Evolutionary conservation across 352 stramenopile species (phyloP).

Genomic region (Globisporangium yorkense): DNA sequence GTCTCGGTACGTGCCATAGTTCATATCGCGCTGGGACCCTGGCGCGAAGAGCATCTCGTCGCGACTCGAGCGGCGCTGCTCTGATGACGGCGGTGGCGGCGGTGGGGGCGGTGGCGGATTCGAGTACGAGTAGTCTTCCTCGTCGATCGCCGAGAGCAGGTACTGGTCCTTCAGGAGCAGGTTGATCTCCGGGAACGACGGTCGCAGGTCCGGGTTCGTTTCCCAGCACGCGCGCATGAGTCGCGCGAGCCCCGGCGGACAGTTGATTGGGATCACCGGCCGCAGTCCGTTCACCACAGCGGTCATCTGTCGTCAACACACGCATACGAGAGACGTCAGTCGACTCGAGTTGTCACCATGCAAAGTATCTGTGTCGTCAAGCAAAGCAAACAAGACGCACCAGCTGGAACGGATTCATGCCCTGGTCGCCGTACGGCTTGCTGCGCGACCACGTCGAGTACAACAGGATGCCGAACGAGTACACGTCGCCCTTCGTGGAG

Average conservation of each 20-base stretch:
- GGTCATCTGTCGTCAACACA: constrained; percentile 51
- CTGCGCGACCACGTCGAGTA: constrained; percentile 86
- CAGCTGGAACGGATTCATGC: constrained; percentile 87
- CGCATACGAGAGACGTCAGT: constrained; percentile 2
- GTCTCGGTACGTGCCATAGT: constrained; percentile 23
- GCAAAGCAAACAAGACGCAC: constrained; percentile 24
- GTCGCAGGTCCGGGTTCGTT: constrained; percentile 55
- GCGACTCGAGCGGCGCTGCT: constrained; percentile 23
- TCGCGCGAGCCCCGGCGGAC: constrained; percentile 59
- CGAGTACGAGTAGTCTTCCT: constrained; percentile 54
- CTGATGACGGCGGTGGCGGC: constrained; percentile 25
- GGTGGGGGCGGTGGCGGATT: constrained; percentile 18
- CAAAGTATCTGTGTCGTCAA: background rate
- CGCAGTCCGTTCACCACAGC: constrained; percentile 81
- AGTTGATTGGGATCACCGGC: constrained; percentile 80
- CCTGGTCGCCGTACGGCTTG: constrained; percentile 86
- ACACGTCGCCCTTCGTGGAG: constrained; percentile 86
- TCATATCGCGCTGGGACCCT: constrained; percentile 12
- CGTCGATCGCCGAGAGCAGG: constrained; percentile 45
- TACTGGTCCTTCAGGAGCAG: constrained; percentile 73
- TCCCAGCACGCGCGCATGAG: constrained; percentile 86
- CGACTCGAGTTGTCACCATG: background rate
- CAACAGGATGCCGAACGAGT: constrained; percentile 81
- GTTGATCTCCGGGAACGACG: constrained; percentile 77
- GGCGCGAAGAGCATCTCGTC: constrained; percentile 25